Conservation (phyloP, 371 early-diverging fungal species). For the Nematocida sp. region DNA sequence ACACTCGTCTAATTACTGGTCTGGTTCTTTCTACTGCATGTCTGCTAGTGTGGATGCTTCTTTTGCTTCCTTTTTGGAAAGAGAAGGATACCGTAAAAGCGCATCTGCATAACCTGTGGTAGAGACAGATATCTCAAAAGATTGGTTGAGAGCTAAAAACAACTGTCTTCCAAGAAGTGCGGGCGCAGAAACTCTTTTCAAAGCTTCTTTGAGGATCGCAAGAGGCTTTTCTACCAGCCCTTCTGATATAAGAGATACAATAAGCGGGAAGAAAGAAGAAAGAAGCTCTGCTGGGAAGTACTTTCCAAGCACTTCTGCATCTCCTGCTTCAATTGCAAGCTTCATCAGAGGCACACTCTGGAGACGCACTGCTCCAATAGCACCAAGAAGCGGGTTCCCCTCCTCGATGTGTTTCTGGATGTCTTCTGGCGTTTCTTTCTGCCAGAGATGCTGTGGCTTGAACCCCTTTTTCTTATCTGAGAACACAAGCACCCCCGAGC, state of each 20-base stretch:
- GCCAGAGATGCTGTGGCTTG: conserved; percentile 1
- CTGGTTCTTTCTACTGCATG: neutral
- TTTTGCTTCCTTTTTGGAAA: neutral
- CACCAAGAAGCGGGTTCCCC: conserved; percentile 10
- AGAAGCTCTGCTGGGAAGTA: conserved; percentile 5
- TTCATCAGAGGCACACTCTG: neutral
- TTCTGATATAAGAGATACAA: neutral
- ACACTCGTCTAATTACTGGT: no score
- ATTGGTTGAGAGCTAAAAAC: neutral
- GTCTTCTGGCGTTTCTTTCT: conserved; percentile 26
- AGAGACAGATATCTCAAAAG: neutral
- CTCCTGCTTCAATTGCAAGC: neutral
- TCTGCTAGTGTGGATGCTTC: neutral
- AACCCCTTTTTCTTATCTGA: neutral
- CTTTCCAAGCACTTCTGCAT: conserved; percentile 20
- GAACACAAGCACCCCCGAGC: conserved; percentile 1
- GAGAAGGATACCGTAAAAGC: neutral
- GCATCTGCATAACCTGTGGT: conserved; percentile 45
- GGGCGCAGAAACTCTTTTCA: neutral
- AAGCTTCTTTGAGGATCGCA: neutral
- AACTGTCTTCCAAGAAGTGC: conserved; percentile 12
- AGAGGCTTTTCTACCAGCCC: conserved; percentile 24
- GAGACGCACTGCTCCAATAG: neutral
- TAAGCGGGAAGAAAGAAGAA: neutral
- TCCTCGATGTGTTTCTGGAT: neutral